Evolutionary conservation across 2,329 filamentous ascomycete species (phyloP), one percentile per base, ranked within the genome.

Genomic region (Thielaviopsis punctulata): DNA sequence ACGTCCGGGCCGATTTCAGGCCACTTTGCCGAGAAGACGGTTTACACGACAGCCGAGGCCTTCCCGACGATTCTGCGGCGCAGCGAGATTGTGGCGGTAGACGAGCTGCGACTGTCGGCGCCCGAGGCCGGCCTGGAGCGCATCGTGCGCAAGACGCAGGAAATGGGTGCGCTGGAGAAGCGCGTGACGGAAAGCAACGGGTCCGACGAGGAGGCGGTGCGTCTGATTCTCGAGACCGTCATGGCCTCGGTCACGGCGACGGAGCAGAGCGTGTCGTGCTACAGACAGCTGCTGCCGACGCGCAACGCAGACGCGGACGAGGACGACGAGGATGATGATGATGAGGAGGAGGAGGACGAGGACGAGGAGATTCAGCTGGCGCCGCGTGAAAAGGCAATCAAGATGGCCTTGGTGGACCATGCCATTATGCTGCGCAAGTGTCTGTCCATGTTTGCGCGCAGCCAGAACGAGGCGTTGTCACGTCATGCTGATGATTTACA

Each of bases 51-150:
- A 0, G 82, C 81, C 0, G 89, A 95, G 60, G 68, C 82, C 0
- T 96, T 96, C 68, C 92, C 90, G 1, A 95, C 89, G 1, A 93
- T 96, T 48, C 69, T 95, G 23, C 79, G 87, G 27, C 79, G 89
- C 52, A 94, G 86, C 59, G 89, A 95, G 66, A 84, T 96, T 55
- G 68, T 93, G 13, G 71, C 77, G 6, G 72, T 76, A 1, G 76
- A 81, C 18, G 80, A 82, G 48, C 65, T 87, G 18, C 73, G 73
- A 10, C 71, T 95, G 23, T 76, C 76, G 27, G 80, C 89, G 6
- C 72, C 92, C 54, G 84, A 95, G 65, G 89, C 87, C n/a, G 90
- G 84, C 0, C 72, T 96, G 56, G 90, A 96, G 64, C 81, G 90
- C 15, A 90, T 92, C 27, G 82, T 86, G 59, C 80, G 89, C 55